A percentile compares a stretch with the other conserved stretches of the same genome.
phyloP scores from a whole-genome alignment of 1,284 basidiomycete genomes.

The Hemileia vastatrix region DNA sequence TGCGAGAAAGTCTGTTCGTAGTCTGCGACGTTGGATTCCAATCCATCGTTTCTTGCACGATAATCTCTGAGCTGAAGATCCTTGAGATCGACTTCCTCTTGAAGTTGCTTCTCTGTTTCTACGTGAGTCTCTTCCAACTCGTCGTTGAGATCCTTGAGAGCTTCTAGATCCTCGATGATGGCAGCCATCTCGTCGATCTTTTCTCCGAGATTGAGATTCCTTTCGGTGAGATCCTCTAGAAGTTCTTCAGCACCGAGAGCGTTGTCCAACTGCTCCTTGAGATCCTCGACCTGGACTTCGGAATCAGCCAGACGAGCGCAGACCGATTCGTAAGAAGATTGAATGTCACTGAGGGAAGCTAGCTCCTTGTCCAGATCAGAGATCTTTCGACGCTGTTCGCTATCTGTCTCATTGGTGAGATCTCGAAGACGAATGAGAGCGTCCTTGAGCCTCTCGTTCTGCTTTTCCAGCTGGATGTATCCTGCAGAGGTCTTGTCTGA shows the following conservation, averaged over 20 bases:
- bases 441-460: constrained; percentile 89
- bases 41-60: constrained; percentile 53
- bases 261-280: constrained; percentile 89
- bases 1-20: constrained; percentile 76
- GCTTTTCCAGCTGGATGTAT: constrained; percentile 86
- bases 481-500: constrained; percentile 54
- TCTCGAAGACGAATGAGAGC: constrained; percentile 76
- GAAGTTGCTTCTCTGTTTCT: constrained; percentile 83
- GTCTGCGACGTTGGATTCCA: constrained; percentile 72
- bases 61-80: constrained; percentile 63
- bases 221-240: constrained; percentile 87
- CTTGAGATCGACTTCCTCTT: constrained; percentile 75
- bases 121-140: constrained; percentile 94
- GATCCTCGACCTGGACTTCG: constrained; percentile 80
- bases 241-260: constrained; percentile 92
- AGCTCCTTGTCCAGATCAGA: constrained; percentile 83
- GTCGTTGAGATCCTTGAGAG: constrained; percentile 88
- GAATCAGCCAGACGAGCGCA: constrained; percentile 65
- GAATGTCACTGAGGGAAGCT: constrained; percentile 25
- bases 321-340: constrained; percentile 60
- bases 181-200: constrained; percentile 95
- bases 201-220: constrained; percentile 83
- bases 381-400: constrained; percentile 70
- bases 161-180: constrained; percentile 89
- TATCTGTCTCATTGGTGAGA: constrained; percentile 73